Conservation (phyloP, 2,329 filamentous ascomycete genomes). For the Arachnomyces sp. region DNA sequence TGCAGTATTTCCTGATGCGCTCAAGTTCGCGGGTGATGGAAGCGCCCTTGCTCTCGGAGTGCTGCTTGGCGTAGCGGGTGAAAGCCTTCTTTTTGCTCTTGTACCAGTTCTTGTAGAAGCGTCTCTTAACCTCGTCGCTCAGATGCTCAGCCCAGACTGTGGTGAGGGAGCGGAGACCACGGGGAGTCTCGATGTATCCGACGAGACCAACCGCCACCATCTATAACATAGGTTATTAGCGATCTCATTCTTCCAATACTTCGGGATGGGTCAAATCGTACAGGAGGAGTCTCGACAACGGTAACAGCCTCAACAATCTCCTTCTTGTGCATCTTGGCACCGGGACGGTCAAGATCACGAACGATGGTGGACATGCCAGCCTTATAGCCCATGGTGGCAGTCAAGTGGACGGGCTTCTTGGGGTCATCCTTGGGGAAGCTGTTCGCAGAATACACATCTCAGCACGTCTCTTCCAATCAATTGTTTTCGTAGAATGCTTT, state of each 20-base stretch:
- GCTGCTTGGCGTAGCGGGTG: slow-evolving; percentile 99
- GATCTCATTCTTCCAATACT: slow-evolving; percentile 1
- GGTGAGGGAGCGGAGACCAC: slow-evolving; percentile 97
- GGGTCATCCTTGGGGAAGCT: slow-evolving; percentile 99
- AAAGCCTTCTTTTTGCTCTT: slow-evolving; percentile 99
- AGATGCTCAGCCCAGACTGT: slow-evolving; percentile 99
- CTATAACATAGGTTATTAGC: slow-evolving; percentile 46
- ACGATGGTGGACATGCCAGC: slow-evolving; percentile 99
- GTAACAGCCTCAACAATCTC: slow-evolving; percentile 84
- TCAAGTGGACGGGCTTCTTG: slow-evolving; percentile 99
- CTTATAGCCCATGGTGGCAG: slow-evolving; percentile 98
- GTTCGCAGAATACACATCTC: slow-evolving; percentile 20
- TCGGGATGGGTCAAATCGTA: slow-evolving; percentile 58
- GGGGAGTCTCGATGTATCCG: slow-evolving; percentile 99
- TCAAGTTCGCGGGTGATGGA: slow-evolving; percentile 95
- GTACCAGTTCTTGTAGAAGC: slow-evolving; percentile 99
- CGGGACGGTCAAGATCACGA: slow-evolving; percentile 96
- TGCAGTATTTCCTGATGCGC: slow-evolving; percentile 99
- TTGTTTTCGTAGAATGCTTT: not conserved
- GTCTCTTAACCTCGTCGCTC: slow-evolving; percentile 96
- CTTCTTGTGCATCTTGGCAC: slow-evolving; percentile 99
- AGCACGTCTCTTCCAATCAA: slow-evolving; percentile 20
- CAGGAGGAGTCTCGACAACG: slow-evolving; percentile 88
- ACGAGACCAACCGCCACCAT: slow-evolving; percentile 99
- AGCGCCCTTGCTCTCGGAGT: slow-evolving; percentile 85